A percentile compares a stretch with the other conserved stretches of the same genome.
Evolutionary conservation across 805 yeast species (phyloP).

Genomic region (Kodamaea fukazawae): DNA sequence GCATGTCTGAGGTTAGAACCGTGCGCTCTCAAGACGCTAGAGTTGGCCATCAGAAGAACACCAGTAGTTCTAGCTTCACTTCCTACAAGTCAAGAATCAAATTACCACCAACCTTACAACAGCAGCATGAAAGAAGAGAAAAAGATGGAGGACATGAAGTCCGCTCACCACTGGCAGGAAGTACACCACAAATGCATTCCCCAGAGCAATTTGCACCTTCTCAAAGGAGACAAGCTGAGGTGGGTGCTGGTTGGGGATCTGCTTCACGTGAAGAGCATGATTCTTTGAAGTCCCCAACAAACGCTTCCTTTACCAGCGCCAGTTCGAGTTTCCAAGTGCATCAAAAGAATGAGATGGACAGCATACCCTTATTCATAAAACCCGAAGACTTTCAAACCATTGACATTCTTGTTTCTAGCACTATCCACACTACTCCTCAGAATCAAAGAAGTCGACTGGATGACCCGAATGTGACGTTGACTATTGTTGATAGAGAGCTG

Average conservation of each 20-base stretch:
- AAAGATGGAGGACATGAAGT: not conserved
- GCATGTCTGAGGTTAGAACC: constrained; percentile 4
- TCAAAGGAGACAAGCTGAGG: not conserved
- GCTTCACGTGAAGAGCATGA: too few relatives aligned
- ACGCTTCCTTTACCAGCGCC: too few relatives aligned
- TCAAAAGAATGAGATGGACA: not conserved
- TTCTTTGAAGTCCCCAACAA: too few relatives aligned
- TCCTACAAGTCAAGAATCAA: constrained; percentile 33
- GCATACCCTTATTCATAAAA: constrained; percentile 49
- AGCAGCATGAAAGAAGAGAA: constrained; percentile 3
- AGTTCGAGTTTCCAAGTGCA: too few relatives aligned
- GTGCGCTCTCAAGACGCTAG: constrained; percentile 4
- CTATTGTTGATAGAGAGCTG: constrained; percentile 59
- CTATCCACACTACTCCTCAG: constrained; percentile 34
- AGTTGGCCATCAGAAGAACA: constrained; percentile 13
- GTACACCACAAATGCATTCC: not conserved
- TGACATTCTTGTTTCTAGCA: constrained; percentile 47
- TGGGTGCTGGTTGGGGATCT: too few relatives aligned
- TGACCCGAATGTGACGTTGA: constrained; percentile 60
- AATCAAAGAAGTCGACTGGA: constrained; percentile 45
- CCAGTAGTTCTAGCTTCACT: constrained; percentile 19
- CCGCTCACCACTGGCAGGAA: not conserved
- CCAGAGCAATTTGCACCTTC: constrained; percentile 3
- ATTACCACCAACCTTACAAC: constrained; percentile 29
- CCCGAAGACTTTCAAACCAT: constrained; percentile 58